Base-by-base conservation (phyloP, 1,284 basidiomycete species). In the Ganoderma resinaceum region DNA sequence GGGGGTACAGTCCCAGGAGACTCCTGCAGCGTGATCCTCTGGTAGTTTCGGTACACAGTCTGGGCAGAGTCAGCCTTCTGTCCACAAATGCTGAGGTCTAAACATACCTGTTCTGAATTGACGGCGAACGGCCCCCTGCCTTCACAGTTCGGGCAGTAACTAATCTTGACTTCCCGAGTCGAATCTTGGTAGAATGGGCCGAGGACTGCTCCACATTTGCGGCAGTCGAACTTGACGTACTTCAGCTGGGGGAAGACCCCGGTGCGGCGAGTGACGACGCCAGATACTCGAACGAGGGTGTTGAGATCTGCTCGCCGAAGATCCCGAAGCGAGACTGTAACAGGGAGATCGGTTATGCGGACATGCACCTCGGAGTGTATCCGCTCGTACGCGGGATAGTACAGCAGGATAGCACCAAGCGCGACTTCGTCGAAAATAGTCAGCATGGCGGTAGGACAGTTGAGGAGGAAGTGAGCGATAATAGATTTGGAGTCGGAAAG, bases 241-340 rank as follows among this genome's bases (percentile, higher is more conserved):
- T 99, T 99, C 72, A 99, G 85, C 81, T 99, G 98, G 16, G 98
- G 98, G 82, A 99, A 99, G 12, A 99, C 97, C 29, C 98, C 97
- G 12, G 91, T 96, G 60, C 98, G 89, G 66, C 98, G 87, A 0
- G 98, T 99, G 59, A 99, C 97, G n/a, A 99, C 98, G 40, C 98
- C 98, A 5, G 92, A 90, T 14, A 99, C 94, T 58, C 97, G 93
- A 42, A 99, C 96, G 49, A 99, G 92, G 72, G 94, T 95, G 84
- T 99, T 99, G 64, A 99, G 87, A 78, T 99, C 93, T 60, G 88
- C 88, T 66, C 98, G 93, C 46, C 98, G 94, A 26, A 99, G 89
- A 77, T 99, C 97, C 62, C 98, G 94, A 37, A 99, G 87, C 9
- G 97, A 95, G 26, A 91, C 91, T 66, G 91, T 91, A 18, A 96